Base-by-base conservation (phyloP, 371 early-diverging fungal genomes). In the Zopfochytrium polystomum region DNA sequence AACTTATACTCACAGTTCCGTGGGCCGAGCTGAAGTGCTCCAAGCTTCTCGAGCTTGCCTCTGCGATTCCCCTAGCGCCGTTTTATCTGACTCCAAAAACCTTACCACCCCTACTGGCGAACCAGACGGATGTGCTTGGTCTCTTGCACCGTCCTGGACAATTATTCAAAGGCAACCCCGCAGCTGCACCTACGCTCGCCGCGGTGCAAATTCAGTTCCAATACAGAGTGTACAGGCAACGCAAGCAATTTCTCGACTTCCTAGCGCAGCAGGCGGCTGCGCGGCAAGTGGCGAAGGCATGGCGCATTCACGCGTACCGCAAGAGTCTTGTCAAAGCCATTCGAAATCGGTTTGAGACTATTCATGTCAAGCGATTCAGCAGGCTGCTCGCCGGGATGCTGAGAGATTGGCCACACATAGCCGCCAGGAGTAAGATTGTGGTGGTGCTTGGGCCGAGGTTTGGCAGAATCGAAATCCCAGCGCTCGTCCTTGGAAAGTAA, bases 311-410 rank as follows among this genome's bases (percentile, higher is more conserved):
- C 34, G 55, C 46, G 43, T 56, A 55, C 31, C 47, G 59, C 27
- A 26, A 29, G 15, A 23, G 15, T 11, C 48, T 60, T 13, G 23
- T 27, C 13, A 42, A 48, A 26, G 18, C 43, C 18, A 56, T 66
- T 2, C n/a, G 43, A 52, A 31, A 15, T 13, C 61, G 66, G 35
- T 73, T 70, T 53, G 48, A 60, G 27, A 62, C 30, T 3, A 55
- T 62, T 6, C 70, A 73, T 45, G 30, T 70, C 58, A 57, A 59
- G 35, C 55, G 68, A 20, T 70, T 59, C 49, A 62, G 67, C 27
- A 31, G 66, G 33, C 32, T 69, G 31, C 25, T 60, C 52, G 43
- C 18, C 11, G 45, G 27, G 13, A 33, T 70, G 22, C 48, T 46
- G 33, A 55, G 54, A 15, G 62, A 67, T 2, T 57, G 60, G 60